Base-by-base conservation (phyloP, 768 basidiomycete species). In the Wakefieldia striispora region DNA sequence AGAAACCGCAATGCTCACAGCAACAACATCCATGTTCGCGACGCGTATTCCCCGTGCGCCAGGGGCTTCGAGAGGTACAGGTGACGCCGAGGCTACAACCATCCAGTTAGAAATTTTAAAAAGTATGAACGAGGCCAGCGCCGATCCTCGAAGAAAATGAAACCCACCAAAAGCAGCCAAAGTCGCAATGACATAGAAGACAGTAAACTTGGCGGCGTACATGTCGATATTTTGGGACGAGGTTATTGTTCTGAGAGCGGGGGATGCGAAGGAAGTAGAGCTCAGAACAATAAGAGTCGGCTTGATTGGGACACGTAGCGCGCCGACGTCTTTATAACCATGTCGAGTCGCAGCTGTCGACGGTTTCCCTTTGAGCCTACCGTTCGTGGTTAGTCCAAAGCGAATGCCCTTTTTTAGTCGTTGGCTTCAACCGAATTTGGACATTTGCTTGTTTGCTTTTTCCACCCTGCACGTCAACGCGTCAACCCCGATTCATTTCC, bases 251-350 rank as follows among this genome's bases (percentile, higher is more conserved):
- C 53, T 54, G 42, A 40, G 16, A 50, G 12, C 26, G 49, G 16
- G 27, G 17, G 45, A 43, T 46, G 44, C 27, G 44, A 37, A 36
- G 23, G 51, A 43, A 43, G 41, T 13, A 43, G 42, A 45, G 40
- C 36, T 33, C 52, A 58, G 54, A 70, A 67, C 66, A 69, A 69
- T 67, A 68, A 66, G 66, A 58, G 48, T 8, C 31, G 16, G 46
- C 51, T 57, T 45, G 54, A 34, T 45, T 59, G 59, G 56, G 45
- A 60, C 57, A 56, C 45, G 3, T 13, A 13, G 19, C 10, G 12
- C 6, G 13, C 27, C 3, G 5, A 49, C 31, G 23, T 45, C 57
- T 70, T 68, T 67, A 67, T 69, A 68, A 33, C 6, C 36, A 7
- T 36, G 37, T 27, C 49, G 35, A 24, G 24, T 34, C 16, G 20